These are phyloP conservation scores for Daedaleopsis nitida DNA, from an alignment of 768 basidiomycete species.

Conservation along the genomic window DNA sequence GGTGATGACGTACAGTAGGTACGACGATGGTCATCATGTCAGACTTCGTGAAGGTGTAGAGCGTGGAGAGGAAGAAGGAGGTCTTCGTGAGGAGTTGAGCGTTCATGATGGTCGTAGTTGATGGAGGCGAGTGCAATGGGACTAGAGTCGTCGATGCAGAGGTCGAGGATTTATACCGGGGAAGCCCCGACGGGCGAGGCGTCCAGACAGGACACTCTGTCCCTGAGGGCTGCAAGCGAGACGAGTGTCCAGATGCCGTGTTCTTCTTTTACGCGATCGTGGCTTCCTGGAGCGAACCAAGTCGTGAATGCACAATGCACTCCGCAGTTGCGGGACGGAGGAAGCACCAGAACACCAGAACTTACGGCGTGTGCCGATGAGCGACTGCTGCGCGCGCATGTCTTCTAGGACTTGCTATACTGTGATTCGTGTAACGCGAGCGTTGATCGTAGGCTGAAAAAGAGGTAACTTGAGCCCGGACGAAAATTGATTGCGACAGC, in stretches of 20 bases:
- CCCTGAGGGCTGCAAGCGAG: not conserved
- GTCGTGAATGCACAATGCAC: not conserved
- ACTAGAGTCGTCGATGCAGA: not conserved
- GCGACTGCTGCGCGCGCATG: not conserved
- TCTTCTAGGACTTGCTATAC: not conserved
- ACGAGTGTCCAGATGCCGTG: not conserved
- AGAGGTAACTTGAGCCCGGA: too few species aligned
- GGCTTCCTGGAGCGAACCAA: not conserved
- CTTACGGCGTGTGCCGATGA: not conserved
- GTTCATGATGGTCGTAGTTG: not conserved
- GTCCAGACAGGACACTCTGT: not conserved
- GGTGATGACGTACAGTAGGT: not conserved
- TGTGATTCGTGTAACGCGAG: not conserved
- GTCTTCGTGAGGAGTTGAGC: not conserved
- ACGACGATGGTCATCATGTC: not conserved
- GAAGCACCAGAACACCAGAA: not conserved
- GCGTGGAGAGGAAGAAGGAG: not conserved
- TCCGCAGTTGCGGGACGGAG: not conserved
- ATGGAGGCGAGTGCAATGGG: not conserved
- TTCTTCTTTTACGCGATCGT: not conserved
- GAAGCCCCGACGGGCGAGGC: not conserved
- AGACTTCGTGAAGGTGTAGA: not conserved
- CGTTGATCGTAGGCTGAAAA: too few species aligned
- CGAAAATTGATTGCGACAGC: too few species aligned
- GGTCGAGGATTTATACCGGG: not conserved